phyloP scores from a whole-genome alignment of 768 basidiomycete species.

The Pulveroboletus sp. region DNA sequence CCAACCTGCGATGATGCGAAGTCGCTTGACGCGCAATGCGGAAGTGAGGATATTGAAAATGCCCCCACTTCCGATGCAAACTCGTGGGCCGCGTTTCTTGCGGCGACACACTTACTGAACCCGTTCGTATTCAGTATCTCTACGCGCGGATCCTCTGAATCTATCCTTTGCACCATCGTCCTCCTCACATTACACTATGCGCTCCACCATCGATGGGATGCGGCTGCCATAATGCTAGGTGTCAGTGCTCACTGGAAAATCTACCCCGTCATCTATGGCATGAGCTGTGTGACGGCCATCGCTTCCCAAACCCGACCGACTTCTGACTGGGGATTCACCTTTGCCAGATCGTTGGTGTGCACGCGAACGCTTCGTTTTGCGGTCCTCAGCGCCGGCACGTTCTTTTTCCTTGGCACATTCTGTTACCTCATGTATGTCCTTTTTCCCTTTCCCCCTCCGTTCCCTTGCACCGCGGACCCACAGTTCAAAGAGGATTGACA shows the following conservation, averaged over 20 bases:
- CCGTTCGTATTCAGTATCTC: constrained; percentile 95
- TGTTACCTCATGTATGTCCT: constrained; percentile 74
- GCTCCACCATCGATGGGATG: constrained; percentile 53
- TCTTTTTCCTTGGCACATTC: constrained; percentile 51
- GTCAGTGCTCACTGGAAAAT: constrained; percentile 95
- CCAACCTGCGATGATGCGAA: constrained; percentile 4
- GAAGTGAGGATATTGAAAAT: background rate
- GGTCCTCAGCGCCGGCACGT: constrained; percentile 63
- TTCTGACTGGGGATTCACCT: constrained; percentile 18
- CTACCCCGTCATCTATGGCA: constrained; percentile 88
- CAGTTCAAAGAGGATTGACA: background rate
- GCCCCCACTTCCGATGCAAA: background rate
- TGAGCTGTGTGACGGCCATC: constrained; percentile 51
- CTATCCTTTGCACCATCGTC: constrained; percentile 76
- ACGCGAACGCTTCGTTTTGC: constrained; percentile 57
- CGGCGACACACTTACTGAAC: constrained; percentile 79
- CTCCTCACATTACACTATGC: constrained; percentile 62
- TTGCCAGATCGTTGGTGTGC: constrained; percentile 43
- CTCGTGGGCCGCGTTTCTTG: constrained; percentile 50
- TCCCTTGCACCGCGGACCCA: background rate
- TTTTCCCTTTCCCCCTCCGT: constrained; percentile 18
- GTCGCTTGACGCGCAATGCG: background rate
- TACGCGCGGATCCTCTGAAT: constrained; percentile 94
- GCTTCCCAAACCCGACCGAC: constrained; percentile 20
- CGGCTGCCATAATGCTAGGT: constrained; percentile 70